These are phyloP conservation scores for Ogataea siamensis DNA, from an alignment of 805 yeast genomes.

Conservation along the genomic window DNA sequence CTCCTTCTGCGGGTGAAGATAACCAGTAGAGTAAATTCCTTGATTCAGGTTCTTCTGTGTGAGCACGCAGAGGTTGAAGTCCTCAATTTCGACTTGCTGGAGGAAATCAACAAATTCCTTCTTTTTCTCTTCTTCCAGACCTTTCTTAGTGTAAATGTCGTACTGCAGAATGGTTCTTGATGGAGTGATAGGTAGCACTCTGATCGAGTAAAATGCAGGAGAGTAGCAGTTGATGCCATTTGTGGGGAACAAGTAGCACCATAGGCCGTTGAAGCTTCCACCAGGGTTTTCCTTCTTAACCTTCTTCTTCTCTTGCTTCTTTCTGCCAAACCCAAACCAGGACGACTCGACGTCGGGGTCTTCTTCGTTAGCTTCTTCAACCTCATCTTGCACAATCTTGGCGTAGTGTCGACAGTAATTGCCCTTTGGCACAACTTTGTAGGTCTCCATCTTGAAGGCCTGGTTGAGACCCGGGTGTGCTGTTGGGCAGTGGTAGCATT, in stretches of 20 bases:
- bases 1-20: slow-evolving; percentile 57
- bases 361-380: slow-evolving; percentile 29
- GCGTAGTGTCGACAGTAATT: slow-evolving; percentile 64
- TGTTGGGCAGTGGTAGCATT: slow-evolving; percentile 67
- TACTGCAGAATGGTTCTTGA: slow-evolving; percentile 56
- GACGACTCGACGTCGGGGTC: slow-evolving; percentile 38
- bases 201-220: slow-evolving; percentile 63
- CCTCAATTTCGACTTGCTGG: slow-evolving; percentile 61
- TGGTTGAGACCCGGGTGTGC: slow-evolving; percentile 60
- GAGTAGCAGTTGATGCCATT: slow-evolving; percentile 64
- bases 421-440: slow-evolving; percentile 57
- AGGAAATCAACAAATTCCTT: slow-evolving; percentile 63
- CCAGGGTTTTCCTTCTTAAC: slow-evolving; percentile 46
- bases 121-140: slow-evolving; percentile 48
- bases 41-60: slow-evolving; percentile 62
- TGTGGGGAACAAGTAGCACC: slow-evolving; percentile 61
- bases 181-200: slow-evolving; percentile 55
- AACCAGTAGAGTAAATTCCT: slow-evolving; percentile 59
- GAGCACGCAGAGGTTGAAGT: slow-evolving; percentile 55
- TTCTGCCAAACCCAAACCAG: slow-evolving; percentile 54
- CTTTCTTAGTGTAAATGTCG: slow-evolving; percentile 61
- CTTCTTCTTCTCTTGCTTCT: slow-evolving; percentile 24
- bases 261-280: slow-evolving; percentile 59
- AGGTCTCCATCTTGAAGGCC: slow-evolving; percentile 64
- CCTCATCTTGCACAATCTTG: slow-evolving; percentile 42